Evolutionary conservation across 768 basidiomycete species (phyloP).

Genomic region (Podaxis carcinomalis): DNA sequence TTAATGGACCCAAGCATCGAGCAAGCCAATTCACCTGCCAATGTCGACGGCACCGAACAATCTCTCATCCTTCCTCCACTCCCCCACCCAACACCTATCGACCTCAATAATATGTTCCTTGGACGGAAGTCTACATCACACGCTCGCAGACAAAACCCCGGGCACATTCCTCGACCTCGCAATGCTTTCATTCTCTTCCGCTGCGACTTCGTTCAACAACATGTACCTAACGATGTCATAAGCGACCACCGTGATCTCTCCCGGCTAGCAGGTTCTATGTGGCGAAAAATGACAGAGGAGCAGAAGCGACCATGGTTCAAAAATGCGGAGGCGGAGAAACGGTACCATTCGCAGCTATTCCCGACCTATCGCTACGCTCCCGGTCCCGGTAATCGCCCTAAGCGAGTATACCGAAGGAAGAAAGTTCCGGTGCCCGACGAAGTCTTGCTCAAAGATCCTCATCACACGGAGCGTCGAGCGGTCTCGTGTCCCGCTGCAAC

Average conservation of each 20-base stretch:
- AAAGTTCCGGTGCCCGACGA: neutral
- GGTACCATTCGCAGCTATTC: neutral
- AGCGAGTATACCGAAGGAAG: conserved; percentile 1
- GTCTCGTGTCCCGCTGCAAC: neutral
- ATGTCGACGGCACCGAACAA: neutral
- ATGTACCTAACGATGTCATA: neutral
- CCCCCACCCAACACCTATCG: neutral
- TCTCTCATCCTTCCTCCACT: neutral
- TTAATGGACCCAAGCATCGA: too few relatives aligned
- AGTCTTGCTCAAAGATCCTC: neutral
- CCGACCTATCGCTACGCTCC: conserved; percentile 2
- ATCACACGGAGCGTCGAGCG: neutral
- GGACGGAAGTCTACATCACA: conserved; percentile 33
- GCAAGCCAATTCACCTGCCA: neutral
- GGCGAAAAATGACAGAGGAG: conserved; percentile 4
- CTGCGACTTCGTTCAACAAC: conserved; percentile 63
- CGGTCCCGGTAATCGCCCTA: neutral
- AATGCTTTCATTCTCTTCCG: conserved; percentile 83
- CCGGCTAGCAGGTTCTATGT: neutral
- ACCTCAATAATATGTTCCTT: neutral
- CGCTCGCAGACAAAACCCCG: conserved; percentile 40
- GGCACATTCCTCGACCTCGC: conserved; percentile 66
- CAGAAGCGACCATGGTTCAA: conserved; percentile 6
- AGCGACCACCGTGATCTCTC: conserved; percentile 8
- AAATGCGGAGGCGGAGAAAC: conserved; percentile 3